phyloP scores from a whole-genome alignment of 2,329 filamentous ascomycete species.

The Aspergillus sp. region DNA sequence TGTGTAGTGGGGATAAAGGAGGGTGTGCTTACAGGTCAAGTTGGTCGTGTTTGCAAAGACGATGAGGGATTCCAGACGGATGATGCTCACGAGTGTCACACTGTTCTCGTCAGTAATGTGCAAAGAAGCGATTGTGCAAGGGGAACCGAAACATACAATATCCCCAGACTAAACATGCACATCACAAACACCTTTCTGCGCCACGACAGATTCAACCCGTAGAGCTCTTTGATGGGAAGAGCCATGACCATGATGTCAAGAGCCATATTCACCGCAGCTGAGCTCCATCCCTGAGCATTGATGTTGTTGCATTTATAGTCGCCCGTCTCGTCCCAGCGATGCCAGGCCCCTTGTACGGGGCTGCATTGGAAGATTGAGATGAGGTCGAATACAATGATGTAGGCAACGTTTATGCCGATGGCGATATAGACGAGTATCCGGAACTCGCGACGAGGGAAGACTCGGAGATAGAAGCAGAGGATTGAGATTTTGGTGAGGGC shows the following conservation, averaged over 20 bases:
- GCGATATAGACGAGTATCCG: conserved; percentile 35
- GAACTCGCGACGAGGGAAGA: conserved; percentile 46
- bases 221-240: conserved; percentile 35
- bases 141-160: conserved; percentile 34
- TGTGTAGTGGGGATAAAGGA: too few relatives aligned
- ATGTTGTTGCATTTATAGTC: conserved; percentile 42
- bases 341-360: conserved; percentile 45
- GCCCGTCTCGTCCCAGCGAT: conserved; percentile 44
- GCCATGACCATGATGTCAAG: conserved; percentile 36
- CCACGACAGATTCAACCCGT: conserved; percentile 31
- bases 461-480: conserved; percentile 46
- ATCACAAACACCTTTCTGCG: conserved; percentile 38
- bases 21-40: conserved; percentile 39
- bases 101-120: conserved; percentile 27
- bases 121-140: neutral
- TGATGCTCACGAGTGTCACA: conserved; percentile 51
- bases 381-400: conserved; percentile 38
- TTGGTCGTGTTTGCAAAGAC: conserved; percentile 48
- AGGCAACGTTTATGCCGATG: conserved; percentile 36
- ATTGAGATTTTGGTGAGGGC: conserved; percentile 39
- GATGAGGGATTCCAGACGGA: conserved; percentile 51
- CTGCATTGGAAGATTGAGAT: conserved; percentile 44
- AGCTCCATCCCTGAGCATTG: conserved; percentile 42
- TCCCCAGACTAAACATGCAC: conserved; percentile 43
- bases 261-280: conserved; percentile 38